Evolutionary conservation across 257 asterid genomes (phyloP).

Genomic region (Solanum clarkiae): DNA sequence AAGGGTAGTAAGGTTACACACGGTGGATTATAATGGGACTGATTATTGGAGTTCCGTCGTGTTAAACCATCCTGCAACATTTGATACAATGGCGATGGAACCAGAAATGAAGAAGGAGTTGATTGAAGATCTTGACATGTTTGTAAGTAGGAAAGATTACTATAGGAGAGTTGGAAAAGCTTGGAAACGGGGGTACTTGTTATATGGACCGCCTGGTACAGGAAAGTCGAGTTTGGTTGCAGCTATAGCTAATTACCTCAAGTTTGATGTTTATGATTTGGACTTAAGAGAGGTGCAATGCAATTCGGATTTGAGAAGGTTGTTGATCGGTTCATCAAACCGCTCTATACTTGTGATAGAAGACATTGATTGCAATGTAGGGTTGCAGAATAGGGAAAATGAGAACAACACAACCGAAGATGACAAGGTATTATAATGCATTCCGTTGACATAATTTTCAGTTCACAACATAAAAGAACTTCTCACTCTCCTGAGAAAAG

Average conservation of each 20-base stretch:
- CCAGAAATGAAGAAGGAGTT: conserved; percentile 22
- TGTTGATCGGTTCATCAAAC: conserved; percentile 58
- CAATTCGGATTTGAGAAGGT: conserved; percentile 71
- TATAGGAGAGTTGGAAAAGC: conserved; percentile 68
- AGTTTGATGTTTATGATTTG: conserved; percentile 74
- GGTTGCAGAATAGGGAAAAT: conserved; percentile 41
- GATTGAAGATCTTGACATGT: conserved; percentile 53
- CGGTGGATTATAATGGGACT: conserved; percentile 50
- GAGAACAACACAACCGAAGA: conserved; percentile 26
- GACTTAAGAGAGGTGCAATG: conserved; percentile 65
- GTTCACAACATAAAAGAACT: too few species aligned
- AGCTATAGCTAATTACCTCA: conserved; percentile 71
- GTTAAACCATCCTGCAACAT: conserved; percentile 60
- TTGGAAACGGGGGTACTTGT: conserved; percentile 76
- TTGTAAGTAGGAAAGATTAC: conserved; percentile 50
- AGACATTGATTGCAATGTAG: conserved; percentile 65
- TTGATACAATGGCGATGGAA: conserved; percentile 62
- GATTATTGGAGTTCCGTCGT: conserved; percentile 67
- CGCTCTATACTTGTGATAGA: conserved; percentile 66
- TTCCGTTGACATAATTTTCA: too few species aligned
- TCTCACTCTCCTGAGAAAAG: too few species aligned
- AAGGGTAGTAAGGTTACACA: conserved; percentile 43
- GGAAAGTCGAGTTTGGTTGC: conserved; percentile 84
- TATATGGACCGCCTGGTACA: conserved; percentile 72
- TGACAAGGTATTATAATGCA: conserved; percentile 35